These are phyloP conservation scores for Tylopilus subfusipes DNA, from an alignment of 768 basidiomycete species.

Conservation along the genomic window DNA sequence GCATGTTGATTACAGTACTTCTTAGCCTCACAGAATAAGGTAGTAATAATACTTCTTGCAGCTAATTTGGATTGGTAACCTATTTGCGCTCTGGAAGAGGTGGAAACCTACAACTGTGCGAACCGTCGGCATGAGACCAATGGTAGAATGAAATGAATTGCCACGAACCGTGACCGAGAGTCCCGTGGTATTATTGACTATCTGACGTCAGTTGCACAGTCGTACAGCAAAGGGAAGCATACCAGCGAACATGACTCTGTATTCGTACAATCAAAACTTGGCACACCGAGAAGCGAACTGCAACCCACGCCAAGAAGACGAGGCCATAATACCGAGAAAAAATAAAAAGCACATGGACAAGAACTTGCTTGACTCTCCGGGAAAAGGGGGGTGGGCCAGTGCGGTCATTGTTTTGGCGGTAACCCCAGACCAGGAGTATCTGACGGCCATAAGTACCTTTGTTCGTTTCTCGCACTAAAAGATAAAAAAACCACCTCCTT, in stretches of 20 bases:
- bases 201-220: not conserved
- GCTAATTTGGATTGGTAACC: not conserved
- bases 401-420: not conserved
- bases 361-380: not conserved
- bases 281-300: not conserved
- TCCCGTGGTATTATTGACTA: slow-evolving; percentile 23
- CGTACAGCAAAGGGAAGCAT: not conserved
- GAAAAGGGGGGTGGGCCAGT: not conserved
- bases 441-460: not conserved
- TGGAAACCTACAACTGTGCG: slow-evolving; percentile 17
- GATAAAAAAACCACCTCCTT: slow-evolving; percentile 10
- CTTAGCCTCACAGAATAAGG: slow-evolving; percentile 15
- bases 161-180: slow-evolving; percentile 16
- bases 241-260: slow-evolving; percentile 17
- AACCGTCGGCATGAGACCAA: not conserved
- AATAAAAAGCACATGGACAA: slow-evolving; percentile 19
- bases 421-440: slow-evolving; percentile 19
- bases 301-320: slow-evolving; percentile 17
- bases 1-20: not conserved
- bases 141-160: not conserved
- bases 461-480: not conserved
- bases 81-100: not conserved
- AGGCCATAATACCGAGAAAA: slow-evolving; percentile 26
- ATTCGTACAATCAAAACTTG: not conserved
- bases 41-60: slow-evolving; percentile 25